phyloP scores from a whole-genome alignment of 495 filamentous ascomycete species.

The Talaromyces thailandensis region DNA sequence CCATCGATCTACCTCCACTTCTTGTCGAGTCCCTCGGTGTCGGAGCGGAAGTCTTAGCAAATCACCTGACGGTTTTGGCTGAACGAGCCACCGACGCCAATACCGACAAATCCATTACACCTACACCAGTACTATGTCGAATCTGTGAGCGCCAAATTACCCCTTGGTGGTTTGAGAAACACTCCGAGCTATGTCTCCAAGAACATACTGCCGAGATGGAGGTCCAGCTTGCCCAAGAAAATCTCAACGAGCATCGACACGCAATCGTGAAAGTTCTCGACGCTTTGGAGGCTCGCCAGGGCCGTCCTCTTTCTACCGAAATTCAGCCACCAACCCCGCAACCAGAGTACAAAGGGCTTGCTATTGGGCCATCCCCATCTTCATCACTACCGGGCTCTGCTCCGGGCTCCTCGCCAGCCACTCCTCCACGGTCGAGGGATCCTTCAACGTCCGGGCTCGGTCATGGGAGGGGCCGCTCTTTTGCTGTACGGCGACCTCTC shows the following conservation, averaged over 20 bases:
- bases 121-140: slow-evolving; percentile 82
- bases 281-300: slow-evolving; percentile 74
- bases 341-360: slow-evolving; percentile 84
- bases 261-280: slow-evolving; percentile 94
- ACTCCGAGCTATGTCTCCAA: slow-evolving; percentile 90
- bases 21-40: slow-evolving; percentile 91
- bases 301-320: slow-evolving; percentile 55
- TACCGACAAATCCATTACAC: slow-evolving; percentile 73
- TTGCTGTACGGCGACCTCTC: slow-evolving; percentile 81
- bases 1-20: slow-evolving; percentile 85
- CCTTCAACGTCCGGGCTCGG: slow-evolving; percentile 63
- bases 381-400: slow-evolving; percentile 54
- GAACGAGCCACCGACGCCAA: slow-evolving; percentile 88
- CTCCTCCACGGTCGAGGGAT: slow-evolving; percentile 68
- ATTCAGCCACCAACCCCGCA: slow-evolving; percentile 37
- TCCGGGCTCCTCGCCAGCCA: slow-evolving; percentile 60
- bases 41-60: slow-evolving; percentile 87
- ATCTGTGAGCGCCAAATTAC: slow-evolving; percentile 96
- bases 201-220: slow-evolving; percentile 97
- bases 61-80: slow-evolving; percentile 82
- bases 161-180: slow-evolving; percentile 99
- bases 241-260: slow-evolving; percentile 85
- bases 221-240: slow-evolving; percentile 90
- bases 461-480: slow-evolving; percentile 68
- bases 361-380: slow-evolving; percentile 62